phyloP scores from a whole-genome alignment of 1,139 yeast genomes.

The Geotrichum candidum region DNA sequence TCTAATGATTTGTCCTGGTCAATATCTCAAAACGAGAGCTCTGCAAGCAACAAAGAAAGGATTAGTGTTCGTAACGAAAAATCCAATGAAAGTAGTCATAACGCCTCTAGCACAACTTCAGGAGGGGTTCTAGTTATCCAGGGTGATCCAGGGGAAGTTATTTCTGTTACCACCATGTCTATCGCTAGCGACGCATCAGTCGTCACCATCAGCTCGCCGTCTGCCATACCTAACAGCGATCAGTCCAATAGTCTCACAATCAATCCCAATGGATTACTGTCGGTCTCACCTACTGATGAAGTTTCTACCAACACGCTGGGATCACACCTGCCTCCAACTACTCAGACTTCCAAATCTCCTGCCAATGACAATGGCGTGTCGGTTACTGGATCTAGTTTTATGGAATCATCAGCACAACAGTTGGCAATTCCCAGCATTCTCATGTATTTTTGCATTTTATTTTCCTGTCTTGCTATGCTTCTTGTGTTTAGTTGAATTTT shows the following conservation, averaged over 20 bases:
- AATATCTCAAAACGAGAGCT: neutral
- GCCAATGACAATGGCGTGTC: neutral
- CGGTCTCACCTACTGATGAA: slow-evolving; percentile 2
- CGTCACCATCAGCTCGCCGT: neutral
- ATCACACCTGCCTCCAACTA: neutral
- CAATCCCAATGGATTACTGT: neutral
- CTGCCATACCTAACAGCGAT: neutral
- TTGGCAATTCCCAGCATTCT: neutral
- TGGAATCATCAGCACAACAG: neutral
- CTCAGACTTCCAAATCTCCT: neutral
- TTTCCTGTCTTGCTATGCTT: neutral
- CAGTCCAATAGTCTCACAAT: neutral
- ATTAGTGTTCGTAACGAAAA: neutral
- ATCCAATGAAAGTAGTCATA: neutral
- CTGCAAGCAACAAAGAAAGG: neutral
- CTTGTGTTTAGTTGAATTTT: neutral
- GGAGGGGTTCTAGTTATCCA: neutral
- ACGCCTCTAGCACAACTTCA: neutral
- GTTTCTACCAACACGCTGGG: neutral
- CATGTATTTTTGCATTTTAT: neutral
- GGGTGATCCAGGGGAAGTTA: slow-evolving; percentile 5
- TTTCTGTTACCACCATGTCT: slow-evolving; percentile 8
- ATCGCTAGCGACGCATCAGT: slow-evolving; percentile 14
- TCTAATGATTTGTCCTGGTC: slow-evolving; percentile 27
- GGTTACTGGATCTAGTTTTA: neutral